Evolutionary conservation across 768 basidiomycete species (phyloP).

Genomic region (Mycena leptocephala): DNA sequence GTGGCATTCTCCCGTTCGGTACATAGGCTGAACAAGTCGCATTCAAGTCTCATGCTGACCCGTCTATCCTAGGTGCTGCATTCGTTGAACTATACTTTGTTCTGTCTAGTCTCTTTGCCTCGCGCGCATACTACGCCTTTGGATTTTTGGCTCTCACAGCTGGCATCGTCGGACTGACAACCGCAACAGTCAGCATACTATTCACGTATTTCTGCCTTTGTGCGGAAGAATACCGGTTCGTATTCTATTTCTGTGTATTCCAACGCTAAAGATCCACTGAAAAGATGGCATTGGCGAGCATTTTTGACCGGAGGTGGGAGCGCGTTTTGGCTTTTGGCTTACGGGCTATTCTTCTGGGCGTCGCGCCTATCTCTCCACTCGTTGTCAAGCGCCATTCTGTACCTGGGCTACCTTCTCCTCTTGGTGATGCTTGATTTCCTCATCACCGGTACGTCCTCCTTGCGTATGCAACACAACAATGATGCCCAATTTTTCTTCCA

Average conservation of each 20-base stretch:
- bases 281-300: constrained; percentile 96
- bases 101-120: constrained; percentile 92
- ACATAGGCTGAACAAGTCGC: constrained; percentile 31
- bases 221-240: constrained; percentile 93
- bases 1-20: constrained; percentile 95
- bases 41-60: not conserved
- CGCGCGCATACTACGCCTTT: constrained; percentile 95
- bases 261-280: not conserved
- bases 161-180: constrained; percentile 86
- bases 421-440: constrained; percentile 91
- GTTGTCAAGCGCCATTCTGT: constrained; percentile 85
- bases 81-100: constrained; percentile 97
- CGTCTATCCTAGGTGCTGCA: constrained; percentile 83
- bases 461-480: not conserved
- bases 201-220: constrained; percentile 94
- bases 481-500: constrained; percentile 41
- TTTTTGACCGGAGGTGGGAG: constrained; percentile 95
- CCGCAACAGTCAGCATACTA: constrained; percentile 92
- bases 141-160: constrained; percentile 94
- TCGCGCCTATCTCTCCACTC: constrained; percentile 91
- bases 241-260: constrained; percentile 24
- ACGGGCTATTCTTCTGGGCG: constrained; percentile 92
- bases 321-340: constrained; percentile 91
- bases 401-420: constrained; percentile 92
- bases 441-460: constrained; percentile 75